Evolutionary conservation across 768 basidiomycete genomes (phyloP), one percentile per base, ranked within the genome.

Genomic region (Lactifluus subvellereus): DNA sequence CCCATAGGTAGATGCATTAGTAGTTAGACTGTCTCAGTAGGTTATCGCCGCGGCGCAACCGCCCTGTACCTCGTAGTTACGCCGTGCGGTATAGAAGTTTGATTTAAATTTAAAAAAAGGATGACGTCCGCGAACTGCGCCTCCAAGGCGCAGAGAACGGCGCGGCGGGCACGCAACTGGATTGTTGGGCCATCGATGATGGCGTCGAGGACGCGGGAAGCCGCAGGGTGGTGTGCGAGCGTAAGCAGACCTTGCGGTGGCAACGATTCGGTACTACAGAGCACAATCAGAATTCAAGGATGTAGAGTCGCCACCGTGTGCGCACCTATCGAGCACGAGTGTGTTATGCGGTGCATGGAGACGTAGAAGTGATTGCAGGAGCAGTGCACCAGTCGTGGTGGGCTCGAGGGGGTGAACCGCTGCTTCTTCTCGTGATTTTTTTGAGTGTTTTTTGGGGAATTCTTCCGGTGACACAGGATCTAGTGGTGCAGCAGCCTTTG

Each of bases 341-440:
- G 82, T 77, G 69, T 90, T 88, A 67, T 88, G 82, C 1, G 88
- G 84, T 9, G 81, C 78, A 0, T 82, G 74, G 27, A 97, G 79
- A 35, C 80, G 81, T 30, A 98, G 80, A 62, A 98, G 75, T 3
- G 89, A 85, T 73, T 98, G 94, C 2, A 98, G 74, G 13, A 99
- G 74, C 18, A 98, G 74, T 2, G 91, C 89, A 1, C 96, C 96
- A 71, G 94, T 92, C 13, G 88, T 82, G 68, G 84, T 89, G 7
- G 87, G 84, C 69, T 86, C 87, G 47, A 84, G 70, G 1, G 77
- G 76, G 59, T 77, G 76, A 6, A 59, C 57, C 30, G 60, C 37
- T 47, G 51, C 42, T 42, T 60, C 48, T 62, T 50, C n/a, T n/a
- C n/a, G 62, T 54, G 27, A 30, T 54, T 53, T 54, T 43, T 11